These are phyloP conservation scores for Penicillium sumatraense DNA, from an alignment of 2,329 filamentous ascomycete species.

Conservation along the genomic window DNA sequence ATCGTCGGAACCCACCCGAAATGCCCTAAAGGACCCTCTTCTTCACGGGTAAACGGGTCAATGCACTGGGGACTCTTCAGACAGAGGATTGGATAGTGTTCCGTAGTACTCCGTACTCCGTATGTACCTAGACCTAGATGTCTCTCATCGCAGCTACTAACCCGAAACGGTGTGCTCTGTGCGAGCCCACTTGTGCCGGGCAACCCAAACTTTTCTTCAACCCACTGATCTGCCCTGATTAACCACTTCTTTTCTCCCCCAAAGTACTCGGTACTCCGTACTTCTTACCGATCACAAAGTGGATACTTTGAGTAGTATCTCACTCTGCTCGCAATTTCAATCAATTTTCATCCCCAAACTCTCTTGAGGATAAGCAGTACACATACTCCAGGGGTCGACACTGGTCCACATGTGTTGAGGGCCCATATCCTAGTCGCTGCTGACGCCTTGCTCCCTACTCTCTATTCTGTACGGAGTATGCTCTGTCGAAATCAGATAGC, in stretches of 20 bases:
- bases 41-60: background rate
- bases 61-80: background rate
- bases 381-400: background rate
- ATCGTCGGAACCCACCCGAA: background rate
- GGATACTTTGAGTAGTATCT: too few species aligned
- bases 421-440: background rate
- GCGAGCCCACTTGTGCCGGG: slow-evolving; percentile 5
- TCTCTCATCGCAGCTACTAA: background rate
- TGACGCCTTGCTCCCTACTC: background rate
- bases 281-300: too few species aligned
- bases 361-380: background rate
- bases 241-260: too few species aligned
- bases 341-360: too few species aligned
- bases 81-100: too few species aligned
- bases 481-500: slow-evolving; percentile 2
- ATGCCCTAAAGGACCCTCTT: background rate
- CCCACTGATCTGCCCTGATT: slow-evolving; percentile 3
- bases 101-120: too few species aligned
- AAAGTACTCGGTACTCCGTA: too few species aligned
- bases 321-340: too few species aligned
- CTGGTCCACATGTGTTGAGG: background rate
- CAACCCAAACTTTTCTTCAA: background rate
- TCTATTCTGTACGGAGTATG: too few species aligned
- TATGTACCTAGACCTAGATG: too few species aligned
- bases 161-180: slow-evolving; percentile 6